A percentile compares a stretch with the other conserved stretches of the same genome.
Conservation (phyloP, 371 early-diverging fungal species). For the Syncephalastrum racemosum region DNA sequence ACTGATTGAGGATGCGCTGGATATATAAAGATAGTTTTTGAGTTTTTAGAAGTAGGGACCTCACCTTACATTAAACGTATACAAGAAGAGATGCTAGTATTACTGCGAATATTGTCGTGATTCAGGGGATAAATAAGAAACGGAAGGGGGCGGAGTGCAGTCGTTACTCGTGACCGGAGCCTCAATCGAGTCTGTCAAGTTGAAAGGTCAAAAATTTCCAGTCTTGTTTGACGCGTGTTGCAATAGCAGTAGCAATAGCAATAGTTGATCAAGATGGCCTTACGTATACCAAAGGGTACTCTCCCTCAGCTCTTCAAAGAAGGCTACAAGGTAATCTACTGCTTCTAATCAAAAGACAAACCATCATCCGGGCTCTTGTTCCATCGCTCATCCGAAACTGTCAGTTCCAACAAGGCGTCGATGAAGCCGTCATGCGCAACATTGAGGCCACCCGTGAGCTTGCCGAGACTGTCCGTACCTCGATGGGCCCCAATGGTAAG, state of each 20-base stretch:
- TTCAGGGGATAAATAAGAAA: too few relatives aligned
- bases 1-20: constrained; percentile 28
- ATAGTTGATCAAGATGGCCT: constrained; percentile 71
- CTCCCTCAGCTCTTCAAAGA: constrained; percentile 93
- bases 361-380: not conserved
- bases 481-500: constrained; percentile 95
- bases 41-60: not conserved
- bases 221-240: constrained; percentile 17
- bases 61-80: too few relatives aligned
- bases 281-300: constrained; percentile 90
- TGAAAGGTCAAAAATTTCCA: too few relatives aligned
- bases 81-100: too few relatives aligned
- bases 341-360: not conserved
- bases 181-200: too few relatives aligned
- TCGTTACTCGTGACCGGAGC: too few relatives aligned
- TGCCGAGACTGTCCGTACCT: constrained; percentile 89
- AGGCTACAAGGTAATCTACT: constrained; percentile 83
- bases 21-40: constrained; percentile 4
- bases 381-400: constrained; percentile 1
- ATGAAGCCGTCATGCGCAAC: constrained; percentile 94
- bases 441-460: constrained; percentile 93
- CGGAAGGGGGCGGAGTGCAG: too few relatives aligned
- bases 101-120: too few relatives aligned
- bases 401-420: constrained; percentile 93
- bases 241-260: not conserved